A percentile compares a stretch with the other conserved stretches of the same genome.
phyloP scores from a whole-genome alignment of 75 land plant species.

The Gnetum montanum region DNA sequence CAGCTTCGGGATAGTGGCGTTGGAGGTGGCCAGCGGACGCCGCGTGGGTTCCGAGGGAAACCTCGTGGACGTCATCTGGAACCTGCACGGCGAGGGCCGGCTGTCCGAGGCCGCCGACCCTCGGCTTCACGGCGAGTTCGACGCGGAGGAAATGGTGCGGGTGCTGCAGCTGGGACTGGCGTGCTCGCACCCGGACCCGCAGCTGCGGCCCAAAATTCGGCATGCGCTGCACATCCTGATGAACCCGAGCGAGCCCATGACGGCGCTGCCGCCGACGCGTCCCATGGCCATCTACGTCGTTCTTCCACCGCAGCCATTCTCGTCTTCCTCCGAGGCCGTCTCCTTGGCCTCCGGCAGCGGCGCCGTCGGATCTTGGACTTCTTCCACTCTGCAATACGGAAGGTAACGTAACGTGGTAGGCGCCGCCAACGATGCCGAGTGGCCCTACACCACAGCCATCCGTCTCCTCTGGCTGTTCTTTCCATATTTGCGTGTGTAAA shows the following conservation, averaged over 20 bases:
- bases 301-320: not conserved
- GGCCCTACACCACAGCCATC: too few relatives aligned
- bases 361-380: too few relatives aligned
- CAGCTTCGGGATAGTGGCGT: conserved; percentile 26
- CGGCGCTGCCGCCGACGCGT: not conserved
- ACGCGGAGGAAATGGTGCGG: not conserved
- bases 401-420: too few relatives aligned
- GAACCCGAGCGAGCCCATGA: not conserved
- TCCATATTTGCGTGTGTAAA: too few relatives aligned
- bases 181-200: not conserved
- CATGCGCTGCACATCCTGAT: not conserved
- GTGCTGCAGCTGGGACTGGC: not conserved
- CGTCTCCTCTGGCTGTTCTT: too few relatives aligned
- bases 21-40: conserved; percentile 36
- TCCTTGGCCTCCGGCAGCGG: too few relatives aligned
- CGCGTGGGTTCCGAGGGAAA: not conserved
- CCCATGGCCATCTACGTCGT: not conserved
- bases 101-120: conserved; percentile 2
- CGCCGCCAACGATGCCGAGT: too few relatives aligned
- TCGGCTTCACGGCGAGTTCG: conserved; percentile 6
- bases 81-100: not conserved
- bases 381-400: too few relatives aligned
- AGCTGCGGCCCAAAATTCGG: not conserved
- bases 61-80: conserved; percentile 11
- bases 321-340: not conserved